A percentile compares a stretch with the other conserved stretches of the same genome.
phyloP scores from a whole-genome alignment of 2,329 filamentous ascomycete genomes.

The Periconia sp. region DNA sequence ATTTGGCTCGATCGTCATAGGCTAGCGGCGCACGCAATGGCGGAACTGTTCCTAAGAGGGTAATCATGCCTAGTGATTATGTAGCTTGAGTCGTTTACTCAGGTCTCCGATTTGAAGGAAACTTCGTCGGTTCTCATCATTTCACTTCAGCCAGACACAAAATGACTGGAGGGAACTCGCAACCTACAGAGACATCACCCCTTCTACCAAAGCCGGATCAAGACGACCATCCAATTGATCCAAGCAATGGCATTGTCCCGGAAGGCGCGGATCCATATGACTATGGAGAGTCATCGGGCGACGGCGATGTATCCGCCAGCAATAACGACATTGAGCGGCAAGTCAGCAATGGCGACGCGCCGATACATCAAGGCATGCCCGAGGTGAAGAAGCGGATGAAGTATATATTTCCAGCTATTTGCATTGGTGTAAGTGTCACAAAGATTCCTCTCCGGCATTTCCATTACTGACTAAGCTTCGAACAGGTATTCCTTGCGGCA shows the following conservation, averaged over 20 bases:
- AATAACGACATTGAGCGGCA: slow-evolving; percentile 42
- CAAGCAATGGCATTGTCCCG: slow-evolving; percentile 31
- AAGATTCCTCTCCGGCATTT: neutral
- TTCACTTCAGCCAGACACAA: too few species aligned
- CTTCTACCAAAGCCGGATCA: slow-evolving; percentile 44
- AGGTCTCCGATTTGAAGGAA: too few species aligned
- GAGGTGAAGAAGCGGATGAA: slow-evolving; percentile 59
- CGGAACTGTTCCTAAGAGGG: too few species aligned
- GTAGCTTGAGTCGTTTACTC: too few species aligned
- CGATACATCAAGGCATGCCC: slow-evolving; percentile 53
- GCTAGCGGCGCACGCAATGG: too few species aligned
- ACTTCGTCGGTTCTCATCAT: too few species aligned
- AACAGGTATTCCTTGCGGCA: slow-evolving; percentile 75
- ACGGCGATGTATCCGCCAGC: slow-evolving; percentile 1
- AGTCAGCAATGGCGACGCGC: slow-evolving; percentile 33
- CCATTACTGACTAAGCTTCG: too few species aligned
- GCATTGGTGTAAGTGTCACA: slow-evolving; percentile 61
- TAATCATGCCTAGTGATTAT: too few species aligned
- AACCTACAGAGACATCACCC: slow-evolving; percentile 51
- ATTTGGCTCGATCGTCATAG: too few species aligned
- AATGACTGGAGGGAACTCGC: too few species aligned
- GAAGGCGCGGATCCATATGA: slow-evolving; percentile 26
- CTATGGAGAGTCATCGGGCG: slow-evolving; percentile 2
- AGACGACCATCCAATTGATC: slow-evolving; percentile 21
- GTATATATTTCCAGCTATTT: slow-evolving; percentile 66